Base-by-base conservation (phyloP, 345 rosid species). In the Ricinus communis region DNA sequence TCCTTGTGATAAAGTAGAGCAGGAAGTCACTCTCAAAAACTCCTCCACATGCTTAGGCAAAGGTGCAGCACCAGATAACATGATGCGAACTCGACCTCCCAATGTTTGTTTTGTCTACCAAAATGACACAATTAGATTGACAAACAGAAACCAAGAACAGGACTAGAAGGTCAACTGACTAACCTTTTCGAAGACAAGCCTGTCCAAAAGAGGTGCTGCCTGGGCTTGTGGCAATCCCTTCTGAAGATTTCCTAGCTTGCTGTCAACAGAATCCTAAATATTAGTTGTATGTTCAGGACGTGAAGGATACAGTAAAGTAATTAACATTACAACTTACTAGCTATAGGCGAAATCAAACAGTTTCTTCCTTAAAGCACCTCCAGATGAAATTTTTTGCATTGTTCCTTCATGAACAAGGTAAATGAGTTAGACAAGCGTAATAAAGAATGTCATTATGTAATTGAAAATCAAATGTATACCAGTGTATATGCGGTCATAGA, bases 61-160 rank as follows among this genome's bases (percentile, higher is more conserved):
- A 71, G 97, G 99, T 3, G 99, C 99, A 27, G 99, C 99, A 19
- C 99, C 97, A 61, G 99, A 92, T 41, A 91, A 80, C 79, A 92
- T 38, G 71, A 85, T 80, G 18, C 90, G 87, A 45, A 90, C 85
- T 84, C 83, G 78, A 77, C 99, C 97, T 62, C 99, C 99, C 30
- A 90, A 74, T 73, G 89, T 91, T 72, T 77, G 91, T 71, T 87
- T 90, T 72, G 87, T 81, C 99, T 94, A 54, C 68, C 49, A 78
- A 70, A 62, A 30, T 33, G 60, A 56, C 4, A 11, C 5, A 45
- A 5, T 83, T 25, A 76, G 78, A 60, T 51, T 24, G 25, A 21
- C 51, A 38, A 55, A 6, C 59, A 24, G 30, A 57, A 30, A 31
- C 19, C 12, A 24, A 18, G 6, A 40, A 46, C 36, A 65, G 65